Percentiles rank a stretch among this genome's conserved stretches.
Conservation (phyloP, 768 basidiomycete genomes). For the Exidia glandulosa region DNA sequence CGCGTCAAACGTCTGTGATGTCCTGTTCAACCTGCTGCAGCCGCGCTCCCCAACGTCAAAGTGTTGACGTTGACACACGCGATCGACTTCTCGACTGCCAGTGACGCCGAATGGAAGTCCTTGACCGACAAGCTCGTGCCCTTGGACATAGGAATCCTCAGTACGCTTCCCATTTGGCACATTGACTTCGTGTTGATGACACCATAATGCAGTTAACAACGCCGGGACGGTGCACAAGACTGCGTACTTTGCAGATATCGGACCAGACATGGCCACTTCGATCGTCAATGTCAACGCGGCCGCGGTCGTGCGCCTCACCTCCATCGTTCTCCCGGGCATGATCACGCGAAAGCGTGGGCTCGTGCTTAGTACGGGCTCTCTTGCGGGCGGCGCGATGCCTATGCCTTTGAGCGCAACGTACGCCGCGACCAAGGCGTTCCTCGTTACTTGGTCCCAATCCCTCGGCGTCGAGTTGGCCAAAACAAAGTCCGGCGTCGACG, state of each 20-base stretch:
- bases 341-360: slow-evolving; percentile 67
- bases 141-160: slow-evolving; percentile 68
- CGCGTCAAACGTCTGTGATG: neutral
- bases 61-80: slow-evolving; percentile 13
- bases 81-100: slow-evolving; percentile 61
- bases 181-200: neutral
- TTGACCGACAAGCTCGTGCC: slow-evolving; percentile 35
- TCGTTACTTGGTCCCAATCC: slow-evolving; percentile 74
- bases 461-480: slow-evolving; percentile 68
- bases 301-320: slow-evolving; percentile 71
- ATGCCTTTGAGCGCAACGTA: slow-evolving; percentile 92
- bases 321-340: slow-evolving; percentile 75
- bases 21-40: neutral
- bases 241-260: slow-evolving; percentile 67
- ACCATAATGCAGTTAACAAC: slow-evolving; percentile 74
- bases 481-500: slow-evolving; percentile 53
- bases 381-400: slow-evolving; percentile 66
- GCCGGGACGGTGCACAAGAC: slow-evolving; percentile 88
- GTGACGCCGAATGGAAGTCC: slow-evolving; percentile 38
- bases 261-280: slow-evolving; percentile 40
- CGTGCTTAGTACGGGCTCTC: slow-evolving; percentile 86
- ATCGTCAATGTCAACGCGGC: slow-evolving; percentile 81
- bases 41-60: neutral
- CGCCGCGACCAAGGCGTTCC: slow-evolving; percentile 84
- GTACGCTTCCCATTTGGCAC: slow-evolving; percentile 25